Conservation (phyloP, 2,329 filamentous ascomycete genomes). For the Fusarium foetens region DNA sequence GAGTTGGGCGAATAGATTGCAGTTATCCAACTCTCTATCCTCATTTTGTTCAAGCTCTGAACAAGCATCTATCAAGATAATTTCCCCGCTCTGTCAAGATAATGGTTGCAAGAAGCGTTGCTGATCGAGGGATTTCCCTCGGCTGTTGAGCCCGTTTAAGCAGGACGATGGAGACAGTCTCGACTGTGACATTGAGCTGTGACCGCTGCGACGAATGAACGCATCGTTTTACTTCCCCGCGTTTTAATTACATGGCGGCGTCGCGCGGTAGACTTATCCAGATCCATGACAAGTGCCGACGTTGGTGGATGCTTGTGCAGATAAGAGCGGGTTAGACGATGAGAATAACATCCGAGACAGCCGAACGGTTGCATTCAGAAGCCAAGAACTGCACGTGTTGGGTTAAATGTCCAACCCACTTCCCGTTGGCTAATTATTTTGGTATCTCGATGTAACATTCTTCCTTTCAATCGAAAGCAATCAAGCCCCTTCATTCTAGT, state of each 20-base stretch:
- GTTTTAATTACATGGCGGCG: not conserved
- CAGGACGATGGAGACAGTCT: not conserved
- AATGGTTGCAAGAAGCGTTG: not conserved
- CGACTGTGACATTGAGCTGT: not conserved
- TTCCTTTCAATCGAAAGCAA: no score
- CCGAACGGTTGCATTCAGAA: not conserved
- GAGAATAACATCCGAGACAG: not conserved
- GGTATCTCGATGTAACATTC: no score
- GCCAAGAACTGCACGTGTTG: not conserved
- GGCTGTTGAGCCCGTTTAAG: not conserved
- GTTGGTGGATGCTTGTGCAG: not conserved
- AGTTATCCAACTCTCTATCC: not conserved
- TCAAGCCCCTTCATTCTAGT: no score
- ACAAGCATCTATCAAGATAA: not conserved
- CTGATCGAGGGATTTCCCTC: not conserved
- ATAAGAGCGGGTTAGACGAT: not conserved
- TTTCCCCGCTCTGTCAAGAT: conserved; percentile 5
- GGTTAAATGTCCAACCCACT: no score
- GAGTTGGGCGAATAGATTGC: conserved; percentile 11
- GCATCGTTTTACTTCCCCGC: not conserved
- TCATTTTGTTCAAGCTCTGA: not conserved
- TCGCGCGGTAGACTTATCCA: not conserved
- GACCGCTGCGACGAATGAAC: not conserved
- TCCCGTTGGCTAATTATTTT: no score
- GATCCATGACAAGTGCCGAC: not conserved